Evolutionary conservation across 208 protist genomes (phyloP).

Genomic region (Leishmania aethiopica): DNA sequence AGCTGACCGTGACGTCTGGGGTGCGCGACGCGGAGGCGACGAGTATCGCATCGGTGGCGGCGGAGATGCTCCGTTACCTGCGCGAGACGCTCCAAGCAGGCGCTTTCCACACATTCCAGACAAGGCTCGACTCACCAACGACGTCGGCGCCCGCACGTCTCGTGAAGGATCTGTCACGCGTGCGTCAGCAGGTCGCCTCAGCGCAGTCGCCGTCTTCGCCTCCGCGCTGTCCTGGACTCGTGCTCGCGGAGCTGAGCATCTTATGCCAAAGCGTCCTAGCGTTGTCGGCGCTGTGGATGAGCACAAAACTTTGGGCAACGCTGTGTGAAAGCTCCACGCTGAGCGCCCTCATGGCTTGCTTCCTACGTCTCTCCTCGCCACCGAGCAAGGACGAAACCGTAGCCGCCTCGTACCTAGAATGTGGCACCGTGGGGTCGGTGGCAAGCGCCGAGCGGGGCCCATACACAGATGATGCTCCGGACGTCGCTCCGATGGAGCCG

Average conservation of each 20-base stretch:
- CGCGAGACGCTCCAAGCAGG: not conserved
- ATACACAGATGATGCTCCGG: not conserved
- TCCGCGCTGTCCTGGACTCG: not conserved
- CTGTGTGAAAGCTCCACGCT: slow-evolving; percentile 9
- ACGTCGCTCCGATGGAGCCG: not conserved
- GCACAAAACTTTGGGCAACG: slow-evolving; percentile 26
- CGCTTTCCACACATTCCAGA: not conserved
- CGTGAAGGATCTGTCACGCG: not conserved
- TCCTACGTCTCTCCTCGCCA: slow-evolving; percentile 1
- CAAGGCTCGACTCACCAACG: not conserved
- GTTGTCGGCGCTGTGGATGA: slow-evolving; percentile 31
- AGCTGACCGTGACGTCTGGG: not conserved
- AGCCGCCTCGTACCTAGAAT: not conserved
- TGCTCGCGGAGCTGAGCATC: slow-evolving; percentile 1
- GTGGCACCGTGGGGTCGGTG: not conserved
- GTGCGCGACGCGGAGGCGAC: not conserved
- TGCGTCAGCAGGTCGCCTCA: not conserved
- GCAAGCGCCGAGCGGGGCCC: not conserved
- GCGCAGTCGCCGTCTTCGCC: not conserved
- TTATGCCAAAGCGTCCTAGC: slow-evolving; percentile 1
- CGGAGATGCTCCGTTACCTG: not conserved
- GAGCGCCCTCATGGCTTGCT: not conserved
- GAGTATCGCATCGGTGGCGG: not conserved
- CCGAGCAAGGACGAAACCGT: not conserved
- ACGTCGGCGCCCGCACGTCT: not conserved